Evolutionary conservation across 2,329 filamentous ascomycete species (phyloP).

Genomic region (Aquanectria penicillioides): DNA sequence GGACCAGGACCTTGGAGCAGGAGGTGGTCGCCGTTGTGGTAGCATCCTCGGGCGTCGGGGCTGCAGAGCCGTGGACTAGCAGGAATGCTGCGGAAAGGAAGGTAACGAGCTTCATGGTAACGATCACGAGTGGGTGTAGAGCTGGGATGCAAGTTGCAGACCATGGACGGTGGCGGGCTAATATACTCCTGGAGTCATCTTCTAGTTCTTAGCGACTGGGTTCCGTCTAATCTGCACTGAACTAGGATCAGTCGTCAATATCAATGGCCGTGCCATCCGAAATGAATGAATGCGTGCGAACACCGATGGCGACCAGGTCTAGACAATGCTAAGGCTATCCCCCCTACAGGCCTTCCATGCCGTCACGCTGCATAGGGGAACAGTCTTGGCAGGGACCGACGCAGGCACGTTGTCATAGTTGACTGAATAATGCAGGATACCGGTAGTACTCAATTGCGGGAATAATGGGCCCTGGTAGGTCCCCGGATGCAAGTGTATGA

Average conservation of each 20-base stretch:
- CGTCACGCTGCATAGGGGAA: too few species aligned
- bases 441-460: background rate
- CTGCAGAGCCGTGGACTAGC: background rate
- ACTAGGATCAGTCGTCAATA: background rate
- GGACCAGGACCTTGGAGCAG: conserved; percentile 6
- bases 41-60: conserved; percentile 6
- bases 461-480: conserved; percentile 5
- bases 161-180: background rate
- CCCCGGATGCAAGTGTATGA: background rate
- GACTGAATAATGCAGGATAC: background rate
- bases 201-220: background rate
- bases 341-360: too few species aligned
- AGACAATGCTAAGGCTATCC: background rate
- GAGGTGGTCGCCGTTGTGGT: conserved; percentile 2
- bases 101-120: conserved; percentile 4
- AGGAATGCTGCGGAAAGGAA: conserved; percentile 1
- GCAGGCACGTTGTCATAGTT: background rate
- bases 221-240: background rate
- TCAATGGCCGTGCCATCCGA: background rate
- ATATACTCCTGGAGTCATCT: conserved; percentile 5
- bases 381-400: background rate
- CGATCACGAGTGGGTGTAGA: background rate
- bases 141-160: background rate
- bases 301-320: background rate
- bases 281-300: background rate